A percentile compares a stretch with the other conserved stretches of the same genome.
These are phyloP conservation scores for Kockiozyma suomiensis DNA, from an alignment of 805 yeast genomes.

Conservation along the genomic window DNA sequence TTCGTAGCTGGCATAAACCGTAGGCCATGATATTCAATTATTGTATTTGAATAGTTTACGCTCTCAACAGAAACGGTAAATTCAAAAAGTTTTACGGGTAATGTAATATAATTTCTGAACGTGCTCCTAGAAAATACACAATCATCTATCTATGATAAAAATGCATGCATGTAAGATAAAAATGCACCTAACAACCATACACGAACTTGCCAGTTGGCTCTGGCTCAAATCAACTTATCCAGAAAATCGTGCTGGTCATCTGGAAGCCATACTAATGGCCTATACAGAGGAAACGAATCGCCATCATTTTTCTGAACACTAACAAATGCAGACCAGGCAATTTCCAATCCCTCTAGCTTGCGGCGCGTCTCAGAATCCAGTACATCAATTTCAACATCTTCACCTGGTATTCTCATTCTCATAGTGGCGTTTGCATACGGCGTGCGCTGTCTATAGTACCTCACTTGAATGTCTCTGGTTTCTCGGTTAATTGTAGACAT, in stretches of 20 bases:
- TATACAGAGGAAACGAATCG: background rate
- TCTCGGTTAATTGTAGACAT: constrained; percentile 4
- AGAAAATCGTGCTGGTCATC: background rate
- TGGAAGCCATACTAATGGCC: background rate
- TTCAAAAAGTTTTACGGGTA: no score
- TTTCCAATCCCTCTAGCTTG: background rate
- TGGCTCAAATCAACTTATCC: no score
- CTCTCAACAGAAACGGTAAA: no score
- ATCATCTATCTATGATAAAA: no score
- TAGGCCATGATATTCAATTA: no score
- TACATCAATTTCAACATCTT: background rate
- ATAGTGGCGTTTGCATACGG: background rate
- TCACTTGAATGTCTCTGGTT: background rate
- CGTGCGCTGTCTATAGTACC: background rate
- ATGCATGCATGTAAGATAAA: no score
- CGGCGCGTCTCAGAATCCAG: background rate
- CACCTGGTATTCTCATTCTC: background rate
- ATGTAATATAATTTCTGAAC: no score
- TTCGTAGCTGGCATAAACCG: no score
- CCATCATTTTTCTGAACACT: background rate
- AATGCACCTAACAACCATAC: no score
- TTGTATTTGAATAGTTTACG: no score
- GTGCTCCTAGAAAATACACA: no score
- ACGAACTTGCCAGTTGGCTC: no score
- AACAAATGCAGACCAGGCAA: constrained; percentile 2